Evolutionary conservation across 306 rosid species (phyloP).

Genomic region (Echinosophora koreensis): DNA sequence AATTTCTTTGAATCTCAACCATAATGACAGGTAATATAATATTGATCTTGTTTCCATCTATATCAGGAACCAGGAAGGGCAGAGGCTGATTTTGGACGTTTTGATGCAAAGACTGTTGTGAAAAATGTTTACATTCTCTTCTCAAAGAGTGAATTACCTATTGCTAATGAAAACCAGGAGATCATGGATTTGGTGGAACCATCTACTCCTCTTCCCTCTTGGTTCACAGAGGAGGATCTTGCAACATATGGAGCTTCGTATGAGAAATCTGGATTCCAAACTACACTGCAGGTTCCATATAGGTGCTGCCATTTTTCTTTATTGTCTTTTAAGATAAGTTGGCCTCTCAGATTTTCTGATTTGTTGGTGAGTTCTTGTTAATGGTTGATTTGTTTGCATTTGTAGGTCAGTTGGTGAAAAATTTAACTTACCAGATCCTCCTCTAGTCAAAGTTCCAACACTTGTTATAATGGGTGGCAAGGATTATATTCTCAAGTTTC

Average conservation of each 20-base stretch:
- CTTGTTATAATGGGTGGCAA: conserved; percentile 70
- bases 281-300: conserved; percentile 78
- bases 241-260: conserved; percentile 66
- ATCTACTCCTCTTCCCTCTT: conserved; percentile 75
- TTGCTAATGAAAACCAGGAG: conserved; percentile 79
- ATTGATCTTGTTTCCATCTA: conserved; percentile 30
- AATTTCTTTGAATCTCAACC: background rate
- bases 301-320: conserved; percentile 57
- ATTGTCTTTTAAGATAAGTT: background rate
- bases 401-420: conserved; percentile 64
- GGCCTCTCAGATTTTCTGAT: background rate
- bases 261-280: conserved; percentile 80
- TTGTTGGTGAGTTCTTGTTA: conserved; percentile 25
- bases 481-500: conserved; percentile 73
- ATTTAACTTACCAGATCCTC: conserved; percentile 49
- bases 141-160: conserved; percentile 76
- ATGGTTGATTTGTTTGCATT: conserved; percentile 32
- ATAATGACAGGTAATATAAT: background rate
- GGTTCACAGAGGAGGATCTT: conserved; percentile 86
- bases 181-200: conserved; percentile 86
- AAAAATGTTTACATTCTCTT: conserved; percentile 80
- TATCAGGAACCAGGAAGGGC: conserved; percentile 80
- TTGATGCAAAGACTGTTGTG: conserved; percentile 72
- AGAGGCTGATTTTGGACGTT: conserved; percentile 85
- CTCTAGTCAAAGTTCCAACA: conserved; percentile 62